Percentiles rank a stretch among this genome's conserved stretches.
These are phyloP conservation scores for Stachybotrys chlorohalonatus DNA, from an alignment of 2,329 filamentous ascomycete genomes.

Conservation along the genomic window DNA sequence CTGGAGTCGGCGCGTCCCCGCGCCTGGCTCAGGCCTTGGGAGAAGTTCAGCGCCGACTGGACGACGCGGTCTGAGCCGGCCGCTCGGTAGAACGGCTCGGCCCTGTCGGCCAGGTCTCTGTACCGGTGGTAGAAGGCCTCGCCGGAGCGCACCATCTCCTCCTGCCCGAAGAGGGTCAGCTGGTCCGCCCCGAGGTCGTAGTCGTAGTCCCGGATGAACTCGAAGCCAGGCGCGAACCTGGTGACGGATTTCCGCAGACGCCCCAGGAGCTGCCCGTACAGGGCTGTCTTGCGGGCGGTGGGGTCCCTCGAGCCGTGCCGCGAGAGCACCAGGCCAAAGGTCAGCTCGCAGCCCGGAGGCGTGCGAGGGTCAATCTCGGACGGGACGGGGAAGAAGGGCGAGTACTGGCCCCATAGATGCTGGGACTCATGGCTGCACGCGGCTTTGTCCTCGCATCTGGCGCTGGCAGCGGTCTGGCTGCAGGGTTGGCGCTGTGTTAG, in stretches of 20 bases:
- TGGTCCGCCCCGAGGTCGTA: slow-evolving; percentile 65
- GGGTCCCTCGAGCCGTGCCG: slow-evolving; percentile 81
- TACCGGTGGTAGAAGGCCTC: slow-evolving; percentile 70
- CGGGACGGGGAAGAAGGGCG: slow-evolving; percentile 70
- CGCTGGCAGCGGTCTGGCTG: slow-evolving; percentile 3
- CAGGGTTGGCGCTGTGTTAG: not conserved
- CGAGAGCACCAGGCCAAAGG: slow-evolving; percentile 73
- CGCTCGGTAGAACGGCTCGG: slow-evolving; percentile 62
- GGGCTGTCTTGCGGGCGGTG: slow-evolving; percentile 54
- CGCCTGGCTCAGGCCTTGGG: slow-evolving; percentile 56
- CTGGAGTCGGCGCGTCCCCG: slow-evolving; percentile 27
- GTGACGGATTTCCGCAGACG: slow-evolving; percentile 52
- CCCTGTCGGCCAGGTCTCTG: slow-evolving; percentile 43
- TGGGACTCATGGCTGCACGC: slow-evolving; percentile 49
- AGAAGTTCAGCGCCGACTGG: slow-evolving; percentile 67
- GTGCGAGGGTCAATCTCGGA: slow-evolving; percentile 52
- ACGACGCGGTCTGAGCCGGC: slow-evolving; percentile 64
- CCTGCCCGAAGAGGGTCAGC: slow-evolving; percentile 56
- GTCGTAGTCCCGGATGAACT: slow-evolving; percentile 62
- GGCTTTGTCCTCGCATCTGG: slow-evolving; percentile 11
- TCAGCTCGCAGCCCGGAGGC: slow-evolving; percentile 62
- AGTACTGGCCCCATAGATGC: slow-evolving; percentile 79
- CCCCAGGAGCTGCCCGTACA: slow-evolving; percentile 55
- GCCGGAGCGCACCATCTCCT: slow-evolving; percentile 66
- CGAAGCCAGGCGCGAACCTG: slow-evolving; percentile 52